Percentiles rank a stretch among this genome's conserved stretches.
Conservation (phyloP, 139 green algal genomes). For the Chlamydomonas asymmetrica region DNA sequence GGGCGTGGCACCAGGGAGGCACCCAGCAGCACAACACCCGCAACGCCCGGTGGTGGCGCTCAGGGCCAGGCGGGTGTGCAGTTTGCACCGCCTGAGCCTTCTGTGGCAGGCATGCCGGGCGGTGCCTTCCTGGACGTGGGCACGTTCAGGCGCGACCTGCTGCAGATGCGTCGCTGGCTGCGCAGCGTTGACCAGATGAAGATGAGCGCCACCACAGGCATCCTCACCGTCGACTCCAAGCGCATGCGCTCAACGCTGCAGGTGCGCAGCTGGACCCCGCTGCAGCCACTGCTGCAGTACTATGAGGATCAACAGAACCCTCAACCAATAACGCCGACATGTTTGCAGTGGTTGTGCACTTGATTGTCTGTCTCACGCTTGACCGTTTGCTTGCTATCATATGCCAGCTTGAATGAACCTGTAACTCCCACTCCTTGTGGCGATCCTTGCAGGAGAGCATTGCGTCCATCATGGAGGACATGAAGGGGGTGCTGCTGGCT, state of each 20-base stretch:
- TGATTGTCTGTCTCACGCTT: not conserved
- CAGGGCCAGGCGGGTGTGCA: no score
- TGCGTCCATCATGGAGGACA: slow-evolving; percentile 22
- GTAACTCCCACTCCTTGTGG: not conserved
- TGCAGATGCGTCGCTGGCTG: slow-evolving; percentile 36
- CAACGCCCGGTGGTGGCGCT: no score
- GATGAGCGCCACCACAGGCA: slow-evolving; percentile 46
- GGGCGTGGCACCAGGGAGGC: no score
- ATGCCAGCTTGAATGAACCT: not conserved
- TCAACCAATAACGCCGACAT: no score
- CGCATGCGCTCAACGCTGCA: slow-evolving; percentile 43
- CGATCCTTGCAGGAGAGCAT: slow-evolving; percentile 13
- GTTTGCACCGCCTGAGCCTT: no score
- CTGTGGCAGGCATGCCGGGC: no score
- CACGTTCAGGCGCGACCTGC: slow-evolving; percentile 25
- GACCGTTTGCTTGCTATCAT: not conserved
- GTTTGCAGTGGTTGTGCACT: no score
- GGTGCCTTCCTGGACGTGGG: not conserved
- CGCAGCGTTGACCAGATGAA: slow-evolving; percentile 69
- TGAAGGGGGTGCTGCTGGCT: slow-evolving; percentile 19
- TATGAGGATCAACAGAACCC: no score
- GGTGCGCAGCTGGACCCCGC: slow-evolving; percentile 2
- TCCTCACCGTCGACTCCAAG: slow-evolving; percentile 64
- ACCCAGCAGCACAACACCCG: no score
- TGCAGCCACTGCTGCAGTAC: no score